Percentiles rank a stretch among this genome's conserved stretches.
Conservation (phyloP, 2,329 filamentous ascomycete species). For the Phyllosticta citrichinensis region DNA sequence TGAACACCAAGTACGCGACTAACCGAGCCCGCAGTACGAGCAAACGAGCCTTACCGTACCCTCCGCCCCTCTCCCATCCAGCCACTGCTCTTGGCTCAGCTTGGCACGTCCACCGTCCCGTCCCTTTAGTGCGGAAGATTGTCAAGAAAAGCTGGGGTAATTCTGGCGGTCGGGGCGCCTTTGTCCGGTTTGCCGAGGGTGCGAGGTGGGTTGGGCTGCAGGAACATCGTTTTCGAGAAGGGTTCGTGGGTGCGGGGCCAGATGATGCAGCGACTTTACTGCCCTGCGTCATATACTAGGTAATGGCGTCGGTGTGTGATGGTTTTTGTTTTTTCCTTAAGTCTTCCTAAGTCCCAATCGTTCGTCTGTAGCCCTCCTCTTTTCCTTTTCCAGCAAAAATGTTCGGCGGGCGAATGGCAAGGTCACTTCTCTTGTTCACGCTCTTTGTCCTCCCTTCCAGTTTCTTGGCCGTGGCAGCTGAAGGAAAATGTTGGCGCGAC, state of each 20-base stretch:
- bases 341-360: neutral
- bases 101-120: neutral
- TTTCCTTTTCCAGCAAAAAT: neutral
- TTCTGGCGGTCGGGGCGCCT: neutral
- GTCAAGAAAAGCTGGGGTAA: neutral
- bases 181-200: neutral
- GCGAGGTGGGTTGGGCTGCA: neutral
- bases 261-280: neutral
- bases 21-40: neutral
- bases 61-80: neutral
- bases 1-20: neutral
- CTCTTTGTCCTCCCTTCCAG: neutral
- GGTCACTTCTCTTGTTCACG: neutral
- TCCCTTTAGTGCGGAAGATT: neutral
- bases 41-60: neutral
- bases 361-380: neutral
- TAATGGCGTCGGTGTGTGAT: neutral
- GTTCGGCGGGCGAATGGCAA: neutral
- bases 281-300: neutral
- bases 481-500: constrained; percentile 43
- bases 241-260: neutral
- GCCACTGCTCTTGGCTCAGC: neutral
- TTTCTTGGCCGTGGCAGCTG: neutral
- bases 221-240: neutral
- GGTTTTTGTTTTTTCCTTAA: neutral